These are phyloP conservation scores for Phascolomyces articulosus DNA, from an alignment of 371 early-diverging fungal genomes.

Conservation along the genomic window DNA sequence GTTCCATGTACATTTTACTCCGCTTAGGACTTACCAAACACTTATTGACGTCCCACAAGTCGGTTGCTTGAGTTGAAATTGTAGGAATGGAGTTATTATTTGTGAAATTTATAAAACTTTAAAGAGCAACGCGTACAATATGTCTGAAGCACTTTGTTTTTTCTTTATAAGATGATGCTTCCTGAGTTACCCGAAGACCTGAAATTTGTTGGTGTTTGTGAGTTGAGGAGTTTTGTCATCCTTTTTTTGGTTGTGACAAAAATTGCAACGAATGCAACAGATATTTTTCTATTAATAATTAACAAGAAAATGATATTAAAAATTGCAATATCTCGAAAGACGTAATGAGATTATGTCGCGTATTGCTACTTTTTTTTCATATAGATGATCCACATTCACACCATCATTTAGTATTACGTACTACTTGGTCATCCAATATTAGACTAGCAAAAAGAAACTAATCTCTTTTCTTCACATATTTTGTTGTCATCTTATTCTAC, in stretches of 20 bases:
- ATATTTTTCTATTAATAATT: neutral
- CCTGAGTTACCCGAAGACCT: slow-evolving; percentile 4
- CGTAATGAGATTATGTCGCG: too few species aligned
- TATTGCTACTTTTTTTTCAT: too few species aligned
- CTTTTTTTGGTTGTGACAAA: neutral
- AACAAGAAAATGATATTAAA: neutral
- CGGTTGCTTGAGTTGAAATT: neutral
- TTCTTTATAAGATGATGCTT: neutral
- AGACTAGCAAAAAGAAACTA: too few species aligned
- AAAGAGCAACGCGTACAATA: slow-evolving; percentile 5
- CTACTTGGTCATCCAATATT: too few species aligned
- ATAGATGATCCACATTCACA: too few species aligned
- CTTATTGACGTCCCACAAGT: neutral
- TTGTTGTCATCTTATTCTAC: too few species aligned
- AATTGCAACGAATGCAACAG: neutral
- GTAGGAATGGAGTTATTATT: neutral
- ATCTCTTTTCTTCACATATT: too few species aligned
- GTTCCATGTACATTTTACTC: too few species aligned
- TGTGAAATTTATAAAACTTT: neutral
- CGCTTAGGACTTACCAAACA: too few species aligned
- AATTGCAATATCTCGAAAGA: too few species aligned
- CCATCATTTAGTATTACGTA: too few species aligned
- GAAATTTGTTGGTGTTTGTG: slow-evolving; percentile 1
- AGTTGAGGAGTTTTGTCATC: neutral
- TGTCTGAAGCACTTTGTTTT: neutral